Conservation (phyloP, 2,329 filamentous ascomycete species). For the Penicillium sp. region DNA sequence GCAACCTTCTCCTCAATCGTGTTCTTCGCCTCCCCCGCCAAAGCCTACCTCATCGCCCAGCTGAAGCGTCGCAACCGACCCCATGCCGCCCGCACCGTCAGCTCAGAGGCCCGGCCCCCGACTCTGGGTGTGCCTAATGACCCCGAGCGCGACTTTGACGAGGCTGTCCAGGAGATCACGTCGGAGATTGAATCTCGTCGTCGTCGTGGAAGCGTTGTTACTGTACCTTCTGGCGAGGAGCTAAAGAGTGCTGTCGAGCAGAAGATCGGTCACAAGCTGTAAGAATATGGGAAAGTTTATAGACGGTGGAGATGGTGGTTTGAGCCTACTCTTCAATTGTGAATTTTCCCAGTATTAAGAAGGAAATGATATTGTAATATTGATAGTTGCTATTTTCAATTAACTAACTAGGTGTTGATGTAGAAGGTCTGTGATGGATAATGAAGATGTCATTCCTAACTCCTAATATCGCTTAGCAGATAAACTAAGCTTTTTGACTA, state of each 20-base stretch:
- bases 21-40: constrained; percentile 78
- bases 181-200: constrained; percentile 63
- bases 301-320: neutral
- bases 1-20: constrained; percentile 61
- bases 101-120: constrained; percentile 59
- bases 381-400: neutral
- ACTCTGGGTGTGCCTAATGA: constrained; percentile 76
- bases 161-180: constrained; percentile 70
- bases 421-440: too few relatives aligned
- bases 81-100: constrained; percentile 44
- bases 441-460: too few relatives aligned
- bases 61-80: constrained; percentile 55
- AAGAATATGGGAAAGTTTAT: constrained; percentile 4
- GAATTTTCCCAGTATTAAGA: neutral
- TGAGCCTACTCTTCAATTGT: neutral
- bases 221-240: constrained; percentile 47
- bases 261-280: constrained; percentile 48
- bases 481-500: too few relatives aligned
- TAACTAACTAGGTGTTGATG: too few relatives aligned
- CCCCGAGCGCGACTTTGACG: constrained; percentile 67
- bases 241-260: constrained; percentile 51
- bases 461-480: too few relatives aligned
- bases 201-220: constrained; percentile 44
- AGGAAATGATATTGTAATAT: neutral
- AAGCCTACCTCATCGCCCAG: constrained; percentile 53